Base-by-base conservation (phyloP, 768 basidiomycete genomes). In the Suillus decipiens region DNA sequence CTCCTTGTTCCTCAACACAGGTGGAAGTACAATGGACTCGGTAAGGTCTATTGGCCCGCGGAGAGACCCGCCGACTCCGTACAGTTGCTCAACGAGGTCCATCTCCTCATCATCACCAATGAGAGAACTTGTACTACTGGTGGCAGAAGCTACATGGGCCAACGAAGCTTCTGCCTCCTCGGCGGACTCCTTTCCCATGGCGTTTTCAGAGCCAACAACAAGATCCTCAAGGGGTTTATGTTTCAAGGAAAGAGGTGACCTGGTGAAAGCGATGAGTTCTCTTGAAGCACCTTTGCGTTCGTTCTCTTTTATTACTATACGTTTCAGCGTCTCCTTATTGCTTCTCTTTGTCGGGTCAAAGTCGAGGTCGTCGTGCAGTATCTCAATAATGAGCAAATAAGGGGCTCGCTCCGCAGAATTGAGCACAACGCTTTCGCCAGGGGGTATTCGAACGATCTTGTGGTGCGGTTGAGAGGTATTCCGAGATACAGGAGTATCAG, bases 321-420 rank as follows among this genome's bases (percentile, higher is more conserved):
- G 89, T 72, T 86, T 90, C 61, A 99, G 76, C 41, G 94, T 80
- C 61, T 98, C 95, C 71, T 88, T 89, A 75, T 99, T 99, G 28
- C 83, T 80, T 56, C 95, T 82, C 71, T 89, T 92, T 12, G 77
- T 73, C 1, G 96, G 93, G 70, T 97, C 92, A 72, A 99, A 99
- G 73, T 96, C 92, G 39, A 99, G 83, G 69, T 99, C 96, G 37
- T 87, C 89, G 64, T 87, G 85, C 36, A 99, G 81, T 51, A 99
- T 89, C 76, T 99, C 97, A 63, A 99, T 86, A 64, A 96, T 82
- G 28, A 99, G 84, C 22, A 99, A 82, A 73, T 93, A 99, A 5
- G 97, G 97, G 0, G 95, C 95, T 41, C 92, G 86, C 76, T 99
- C 96, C 3, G 97, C 97, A 22, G 96, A 99, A 73, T 99, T 99